A percentile compares a stretch with the other conserved stretches of the same genome.
Evolutionary conservation across 805 yeast genomes (phyloP).

Genomic region (Candida manassasensis): DNA sequence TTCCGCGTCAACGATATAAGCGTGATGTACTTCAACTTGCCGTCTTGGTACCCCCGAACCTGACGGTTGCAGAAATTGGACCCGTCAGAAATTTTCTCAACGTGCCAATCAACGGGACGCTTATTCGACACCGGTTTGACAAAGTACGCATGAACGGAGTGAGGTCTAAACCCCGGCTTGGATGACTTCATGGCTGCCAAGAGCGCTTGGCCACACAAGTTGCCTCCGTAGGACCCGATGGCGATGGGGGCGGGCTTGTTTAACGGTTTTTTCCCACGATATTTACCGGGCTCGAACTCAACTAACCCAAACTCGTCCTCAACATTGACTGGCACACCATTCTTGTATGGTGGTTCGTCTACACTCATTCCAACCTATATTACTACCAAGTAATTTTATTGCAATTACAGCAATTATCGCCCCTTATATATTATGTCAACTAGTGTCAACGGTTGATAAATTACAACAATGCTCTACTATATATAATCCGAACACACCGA

Average conservation of each 20-base stretch:
- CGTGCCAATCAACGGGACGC: slow-evolving; percentile 24
- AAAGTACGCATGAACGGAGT: slow-evolving; percentile 31
- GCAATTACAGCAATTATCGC: no score
- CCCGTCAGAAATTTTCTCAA: slow-evolving; percentile 30
- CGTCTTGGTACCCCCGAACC: slow-evolving; percentile 24
- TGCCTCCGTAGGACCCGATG: slow-evolving; percentile 32
- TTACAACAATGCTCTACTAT: no score
- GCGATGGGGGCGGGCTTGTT: slow-evolving; percentile 20
- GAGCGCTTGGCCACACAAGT: slow-evolving; percentile 31
- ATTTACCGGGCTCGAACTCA: slow-evolving; percentile 12
- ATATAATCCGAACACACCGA: no score
- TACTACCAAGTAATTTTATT: no score
- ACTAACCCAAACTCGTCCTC: slow-evolving; percentile 17
- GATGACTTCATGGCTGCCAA: slow-evolving; percentile 26
- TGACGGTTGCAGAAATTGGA: slow-evolving; percentile 31
- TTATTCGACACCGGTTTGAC: slow-evolving; percentile 17
- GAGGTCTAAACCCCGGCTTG: slow-evolving; percentile 29
- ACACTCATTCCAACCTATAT: no score
- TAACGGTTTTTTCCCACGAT: slow-evolving; percentile 17
- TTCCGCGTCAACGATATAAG: slow-evolving; percentile 30
- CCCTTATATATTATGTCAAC: no score
- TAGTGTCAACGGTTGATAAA: no score
- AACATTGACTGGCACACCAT: slow-evolving; percentile 10
- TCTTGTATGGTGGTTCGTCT: slow-evolving; percentile 2
- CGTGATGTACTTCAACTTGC: slow-evolving; percentile 22